phyloP scores from a whole-genome alignment of 2,329 filamentous ascomycete species.

The Aspergillus brunneoviolaceus region DNA sequence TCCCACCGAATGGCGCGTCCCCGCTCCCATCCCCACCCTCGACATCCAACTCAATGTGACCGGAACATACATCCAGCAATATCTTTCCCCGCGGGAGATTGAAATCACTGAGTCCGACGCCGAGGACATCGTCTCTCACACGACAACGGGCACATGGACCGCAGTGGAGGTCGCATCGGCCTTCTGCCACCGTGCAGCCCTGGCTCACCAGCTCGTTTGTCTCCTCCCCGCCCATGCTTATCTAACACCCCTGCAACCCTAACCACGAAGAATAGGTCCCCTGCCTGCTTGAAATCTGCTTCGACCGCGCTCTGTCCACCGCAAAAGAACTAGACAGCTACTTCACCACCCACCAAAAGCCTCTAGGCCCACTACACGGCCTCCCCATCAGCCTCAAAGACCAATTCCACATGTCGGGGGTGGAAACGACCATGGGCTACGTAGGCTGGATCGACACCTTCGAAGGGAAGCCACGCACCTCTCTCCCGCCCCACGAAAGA shows the following conservation, averaged over 20 bases:
- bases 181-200: constrained; percentile 57
- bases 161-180: constrained; percentile 56
- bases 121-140: constrained; percentile 56
- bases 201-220: constrained; percentile 59
- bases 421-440: constrained; percentile 62
- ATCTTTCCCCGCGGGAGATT: constrained; percentile 53
- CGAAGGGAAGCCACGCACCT: constrained; percentile 42
- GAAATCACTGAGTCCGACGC: constrained; percentile 63
- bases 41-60: constrained; percentile 58
- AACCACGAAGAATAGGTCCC: constrained; percentile 31
- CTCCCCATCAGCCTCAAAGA: constrained; percentile 58
- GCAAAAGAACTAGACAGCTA: constrained; percentile 52
- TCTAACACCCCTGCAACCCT: neutral
- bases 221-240: neutral
- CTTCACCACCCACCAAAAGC: constrained; percentile 41
- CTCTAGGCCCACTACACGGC: constrained; percentile 62
- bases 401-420: constrained; percentile 49
- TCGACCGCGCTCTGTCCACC: constrained; percentile 52
- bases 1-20: constrained; percentile 57
- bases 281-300: constrained; percentile 56
- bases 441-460: constrained; percentile 65
- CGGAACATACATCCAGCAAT: constrained; percentile 57
- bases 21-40: constrained; percentile 46
- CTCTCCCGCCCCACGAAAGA: constrained; percentile 42
- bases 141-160: constrained; percentile 55